These are phyloP conservation scores for Boletus sp. DNA, from an alignment of 768 basidiomycete genomes.

Conservation along the genomic window DNA sequence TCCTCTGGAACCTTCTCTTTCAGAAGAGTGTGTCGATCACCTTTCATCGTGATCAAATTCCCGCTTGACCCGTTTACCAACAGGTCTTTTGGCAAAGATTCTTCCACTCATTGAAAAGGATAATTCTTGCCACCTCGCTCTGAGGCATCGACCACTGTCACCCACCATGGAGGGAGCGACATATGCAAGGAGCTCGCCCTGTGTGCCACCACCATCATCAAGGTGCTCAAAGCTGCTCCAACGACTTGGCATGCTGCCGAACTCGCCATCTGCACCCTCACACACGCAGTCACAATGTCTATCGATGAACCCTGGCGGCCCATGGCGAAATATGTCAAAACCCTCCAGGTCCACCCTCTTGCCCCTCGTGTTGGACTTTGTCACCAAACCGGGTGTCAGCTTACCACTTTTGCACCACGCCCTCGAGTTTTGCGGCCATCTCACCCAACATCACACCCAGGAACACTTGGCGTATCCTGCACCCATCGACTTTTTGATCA, in stretches of 20 bases:
- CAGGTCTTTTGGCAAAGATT: constrained; percentile 58
- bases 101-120: constrained; percentile 51
- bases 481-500: constrained; percentile 52
- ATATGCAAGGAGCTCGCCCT: constrained; percentile 51
- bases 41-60: neutral
- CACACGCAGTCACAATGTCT: constrained; percentile 50
- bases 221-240: constrained; percentile 46
- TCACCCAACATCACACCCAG: constrained; percentile 44
- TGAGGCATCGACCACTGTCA: constrained; percentile 58
- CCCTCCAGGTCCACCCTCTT: constrained; percentile 46
- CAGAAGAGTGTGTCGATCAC: constrained; percentile 43
- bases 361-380: constrained; percentile 39
- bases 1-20: constrained; percentile 59
- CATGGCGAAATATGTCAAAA: constrained; percentile 37
- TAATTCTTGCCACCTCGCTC: constrained; percentile 48
- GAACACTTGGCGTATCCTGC: constrained; percentile 45
- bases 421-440: constrained; percentile 43
- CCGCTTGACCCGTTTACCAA: neutral
- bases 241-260: constrained; percentile 51
- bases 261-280: constrained; percentile 48
- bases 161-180: constrained; percentile 56
- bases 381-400: constrained; percentile 44
- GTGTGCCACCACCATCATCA: constrained; percentile 40
- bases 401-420: constrained; percentile 51
- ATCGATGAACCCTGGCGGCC: constrained; percentile 39